Evolutionary conservation across 345 rosid species (phyloP).

Genomic region (Noccaea caerulescens): DNA sequence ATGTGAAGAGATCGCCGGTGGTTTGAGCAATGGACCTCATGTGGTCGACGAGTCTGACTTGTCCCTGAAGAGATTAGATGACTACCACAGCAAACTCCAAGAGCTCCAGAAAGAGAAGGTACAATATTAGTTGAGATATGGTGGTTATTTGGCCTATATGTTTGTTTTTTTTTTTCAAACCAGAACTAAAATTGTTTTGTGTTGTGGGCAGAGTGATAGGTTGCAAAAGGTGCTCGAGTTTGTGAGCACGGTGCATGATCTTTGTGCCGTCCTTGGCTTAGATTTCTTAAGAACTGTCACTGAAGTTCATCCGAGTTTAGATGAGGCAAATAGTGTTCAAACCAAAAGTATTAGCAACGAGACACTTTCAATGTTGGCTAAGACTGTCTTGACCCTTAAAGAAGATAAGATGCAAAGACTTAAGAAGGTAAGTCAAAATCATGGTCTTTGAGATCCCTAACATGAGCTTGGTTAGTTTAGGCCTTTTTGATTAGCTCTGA

Average conservation of each 20-base stretch:
- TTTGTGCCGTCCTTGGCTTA: slow-evolving; percentile 87
- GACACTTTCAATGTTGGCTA: slow-evolving; percentile 75
- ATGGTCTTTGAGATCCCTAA: slow-evolving; percentile 7
- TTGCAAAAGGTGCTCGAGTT: slow-evolving; percentile 86
- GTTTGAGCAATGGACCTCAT: slow-evolving; percentile 57
- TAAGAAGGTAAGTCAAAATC: slow-evolving; percentile 56
- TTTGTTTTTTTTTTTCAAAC: neutral
- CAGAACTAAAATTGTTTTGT: slow-evolving; percentile 31
- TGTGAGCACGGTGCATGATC: slow-evolving; percentile 94
- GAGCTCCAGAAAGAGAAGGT: slow-evolving; percentile 98
- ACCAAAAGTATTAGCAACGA: slow-evolving; percentile 95
- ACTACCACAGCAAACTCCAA: slow-evolving; percentile 74
- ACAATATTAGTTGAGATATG: neutral
- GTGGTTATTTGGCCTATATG: neutral
- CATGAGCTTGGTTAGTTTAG: slow-evolving; percentile 5
- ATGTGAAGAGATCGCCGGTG: slow-evolving; percentile 85
- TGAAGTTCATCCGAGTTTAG: slow-evolving; percentile 95
- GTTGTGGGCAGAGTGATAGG: slow-evolving; percentile 71
- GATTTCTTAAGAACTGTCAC: slow-evolving; percentile 81
- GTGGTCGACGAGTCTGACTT: slow-evolving; percentile 83
- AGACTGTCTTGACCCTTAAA: slow-evolving; percentile 72
- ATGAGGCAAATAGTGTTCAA: slow-evolving; percentile 64
- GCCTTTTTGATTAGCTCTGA: neutral
- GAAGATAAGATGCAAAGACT: slow-evolving; percentile 93
- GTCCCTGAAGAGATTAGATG: slow-evolving; percentile 78